These are phyloP conservation scores for Tolypocladium sp. DNA, from an alignment of 2,329 filamentous ascomycete genomes.

Conservation along the genomic window DNA sequence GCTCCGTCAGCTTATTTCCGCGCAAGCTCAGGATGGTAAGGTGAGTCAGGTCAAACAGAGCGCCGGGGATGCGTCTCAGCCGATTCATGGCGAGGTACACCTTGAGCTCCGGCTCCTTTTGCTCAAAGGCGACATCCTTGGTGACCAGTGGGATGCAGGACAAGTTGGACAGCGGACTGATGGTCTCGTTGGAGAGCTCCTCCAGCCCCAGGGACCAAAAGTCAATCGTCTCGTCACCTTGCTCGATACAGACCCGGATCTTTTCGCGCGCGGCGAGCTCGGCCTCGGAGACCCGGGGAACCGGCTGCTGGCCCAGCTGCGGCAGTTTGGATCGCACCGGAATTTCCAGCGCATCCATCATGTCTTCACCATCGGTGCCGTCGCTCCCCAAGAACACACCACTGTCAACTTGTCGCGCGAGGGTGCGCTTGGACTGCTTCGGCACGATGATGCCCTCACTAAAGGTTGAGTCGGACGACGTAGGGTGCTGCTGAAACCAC, in stretches of 20 bases:
- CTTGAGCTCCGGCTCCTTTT: slow-evolving; percentile 48
- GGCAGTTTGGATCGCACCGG: slow-evolving; percentile 25
- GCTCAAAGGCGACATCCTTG: slow-evolving; percentile 49
- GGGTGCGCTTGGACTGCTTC: slow-evolving; percentile 36
- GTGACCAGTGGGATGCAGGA: slow-evolving; percentile 43
- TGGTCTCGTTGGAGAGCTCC: slow-evolving; percentile 44
- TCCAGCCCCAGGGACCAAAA: slow-evolving; percentile 48
- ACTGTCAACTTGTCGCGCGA: slow-evolving; percentile 56
- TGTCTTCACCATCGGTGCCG: slow-evolving; percentile 33
- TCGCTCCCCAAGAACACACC: slow-evolving; percentile 62
- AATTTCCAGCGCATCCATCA: slow-evolving; percentile 20
- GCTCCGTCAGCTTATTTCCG: slow-evolving; percentile 49
- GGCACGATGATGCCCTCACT: slow-evolving; percentile 25
- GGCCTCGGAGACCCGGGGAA: slow-evolving; percentile 22
- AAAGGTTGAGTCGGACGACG: slow-evolving; percentile 38
- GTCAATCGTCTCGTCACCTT: slow-evolving; percentile 50
- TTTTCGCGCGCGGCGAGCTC: slow-evolving; percentile 35
- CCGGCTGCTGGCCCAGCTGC: slow-evolving; percentile 22
- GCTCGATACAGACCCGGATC: slow-evolving; percentile 46
- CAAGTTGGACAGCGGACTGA: slow-evolving; percentile 48
- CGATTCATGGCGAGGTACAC: slow-evolving; percentile 53
- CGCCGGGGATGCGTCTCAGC: slow-evolving; percentile 45
- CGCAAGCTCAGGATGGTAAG: slow-evolving; percentile 59
- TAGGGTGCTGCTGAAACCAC: slow-evolving; percentile 56
- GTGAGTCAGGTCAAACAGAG: slow-evolving; percentile 52